Conservation (phyloP, 2,329 filamentous ascomycete genomes). For the Alternaria triticina region DNA sequence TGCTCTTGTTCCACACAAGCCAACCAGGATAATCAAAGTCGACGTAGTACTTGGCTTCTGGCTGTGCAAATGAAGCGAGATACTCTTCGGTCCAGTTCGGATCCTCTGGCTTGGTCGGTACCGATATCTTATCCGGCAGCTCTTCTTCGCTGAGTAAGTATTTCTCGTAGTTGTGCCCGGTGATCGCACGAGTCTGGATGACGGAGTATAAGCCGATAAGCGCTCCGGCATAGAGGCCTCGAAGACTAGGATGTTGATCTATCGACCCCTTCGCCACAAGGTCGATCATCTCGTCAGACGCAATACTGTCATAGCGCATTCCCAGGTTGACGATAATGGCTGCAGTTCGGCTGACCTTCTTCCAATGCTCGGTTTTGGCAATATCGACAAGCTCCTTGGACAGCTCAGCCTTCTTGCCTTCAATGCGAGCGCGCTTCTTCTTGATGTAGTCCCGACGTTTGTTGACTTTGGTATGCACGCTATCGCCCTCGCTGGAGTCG, state of each 20-base stretch:
- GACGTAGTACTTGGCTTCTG: constrained; percentile 84
- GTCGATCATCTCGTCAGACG: constrained; percentile 80
- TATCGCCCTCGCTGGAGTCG: constrained; percentile 52
- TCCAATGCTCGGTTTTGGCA: constrained; percentile 88
- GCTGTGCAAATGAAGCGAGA: constrained; percentile 76
- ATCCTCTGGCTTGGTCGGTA: constrained; percentile 73
- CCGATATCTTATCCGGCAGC: constrained; percentile 75
- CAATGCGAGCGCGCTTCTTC: constrained; percentile 76
- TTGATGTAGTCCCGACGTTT: constrained; percentile 76
- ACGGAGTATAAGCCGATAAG: constrained; percentile 80
- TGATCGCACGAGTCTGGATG: constrained; percentile 84
- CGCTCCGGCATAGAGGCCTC: constrained; percentile 80
- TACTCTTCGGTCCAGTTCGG: constrained; percentile 79
- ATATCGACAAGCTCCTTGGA: constrained; percentile 81
- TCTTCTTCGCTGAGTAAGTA: constrained; percentile 82
- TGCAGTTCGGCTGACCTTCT: constrained; percentile 87
- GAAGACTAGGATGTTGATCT: constrained; percentile 86
- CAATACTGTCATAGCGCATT: constrained; percentile 88
- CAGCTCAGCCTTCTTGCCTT: constrained; percentile 80
- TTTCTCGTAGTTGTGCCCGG: constrained; percentile 84
- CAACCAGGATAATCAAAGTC: constrained; percentile 93
- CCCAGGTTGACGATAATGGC: constrained; percentile 91
- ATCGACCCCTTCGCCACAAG: constrained; percentile 83
- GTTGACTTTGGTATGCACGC: constrained; percentile 66
- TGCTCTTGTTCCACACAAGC: constrained; percentile 91